A percentile compares a stretch with the other conserved stretches of the same genome.
Conservation (phyloP, 306 rosid genomes). For the Malus domestica region ASM211411v1 NC_041801.1:956001-956500, state of each 20-base stretch:
- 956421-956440: neutral
- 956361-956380: neutral
- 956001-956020: conserved; percentile 42
- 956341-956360: neutral
- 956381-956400: neutral
- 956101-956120: conserved; percentile 31
- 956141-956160: conserved; percentile 73
- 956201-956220: neutral
- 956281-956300: neutral
- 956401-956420: neutral
- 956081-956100: conserved; percentile 36
- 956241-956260: neutral
- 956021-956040: conserved; percentile 17
- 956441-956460: neutral
- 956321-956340: neutral
- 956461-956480: too few relatives aligned
- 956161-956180: conserved; percentile 24
- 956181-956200: neutral
- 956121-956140: conserved; percentile 42
- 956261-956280: neutral
- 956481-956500: too few relatives aligned
- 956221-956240: neutral
- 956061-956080: conserved; percentile 54
- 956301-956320: neutral
- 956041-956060: conserved; percentile 53